Base-by-base conservation (phyloP, 108 stramenopile genomes). In the Cyclotella cryptica region DNA sequence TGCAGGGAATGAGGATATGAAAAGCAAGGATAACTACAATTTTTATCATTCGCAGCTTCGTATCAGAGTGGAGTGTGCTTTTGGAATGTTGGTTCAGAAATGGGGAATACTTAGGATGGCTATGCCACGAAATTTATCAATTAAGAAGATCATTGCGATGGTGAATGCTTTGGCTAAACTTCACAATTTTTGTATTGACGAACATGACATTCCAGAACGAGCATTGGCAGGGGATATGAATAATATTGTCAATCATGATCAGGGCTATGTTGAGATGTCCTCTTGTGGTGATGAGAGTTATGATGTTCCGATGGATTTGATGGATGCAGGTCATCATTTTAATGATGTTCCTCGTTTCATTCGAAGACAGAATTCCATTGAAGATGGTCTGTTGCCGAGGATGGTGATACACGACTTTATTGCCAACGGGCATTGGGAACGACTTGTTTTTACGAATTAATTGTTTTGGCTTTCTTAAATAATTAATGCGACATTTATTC, bases 31-130 rank as follows among this genome's bases (percentile, higher is more conserved):
- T 44, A 67, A 17, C 22, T 67, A 67, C 27, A 67, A 67, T 22
- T 51, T 51, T 8, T 51, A 51, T 51, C 49, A 51, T 51, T 51
- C 49, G 49, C 49, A 51, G 19, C 66, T 69, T 17, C n/a, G 68
- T 15, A 69, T 69, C 26, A 1, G 49, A 51, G 49, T 69, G 0
- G 68, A 69, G 28, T 69, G 51, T 53, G 12, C 29, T 18, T 53
- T 69, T 53, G 68, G 49, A 51, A 69, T 69, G 47, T 24, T 69
- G 24, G 68, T 69, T 8, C 47, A 52, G 45, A 19, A 47, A 9
- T 69, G 68, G 51, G 68, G 68, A 51, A 69, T 69, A 28, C 68
- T 53, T 3, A 26, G 68, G 30, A 52, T 47, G 68, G 27, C 46
- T 17, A 68, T 68, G 46, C 66, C 47, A 14, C 45, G 21, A 28